These are phyloP conservation scores for Erodium maritimum DNA, from an alignment of 345 rosid genomes.

Conservation along the genomic window DNA sequence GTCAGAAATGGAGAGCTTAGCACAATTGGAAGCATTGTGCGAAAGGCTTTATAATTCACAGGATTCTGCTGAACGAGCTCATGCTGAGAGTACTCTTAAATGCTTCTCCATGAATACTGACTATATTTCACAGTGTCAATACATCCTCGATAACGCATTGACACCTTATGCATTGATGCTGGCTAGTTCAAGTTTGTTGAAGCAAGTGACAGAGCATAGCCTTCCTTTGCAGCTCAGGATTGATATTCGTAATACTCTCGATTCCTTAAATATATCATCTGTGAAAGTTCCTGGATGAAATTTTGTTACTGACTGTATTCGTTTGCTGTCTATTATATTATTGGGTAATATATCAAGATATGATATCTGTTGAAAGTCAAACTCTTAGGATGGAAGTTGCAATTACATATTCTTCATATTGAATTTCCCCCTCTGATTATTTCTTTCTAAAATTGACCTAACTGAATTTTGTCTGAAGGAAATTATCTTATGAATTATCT, in stretches of 20 bases:
- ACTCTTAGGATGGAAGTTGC: neutral
- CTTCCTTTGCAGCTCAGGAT: slow-evolving; percentile 81
- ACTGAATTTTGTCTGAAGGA: slow-evolving; percentile 25
- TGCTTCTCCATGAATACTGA: slow-evolving; percentile 65
- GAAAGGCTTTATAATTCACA: slow-evolving; percentile 72
- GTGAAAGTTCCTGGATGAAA: neutral
- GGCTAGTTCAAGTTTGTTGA: slow-evolving; percentile 89
- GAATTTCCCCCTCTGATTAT: neutral
- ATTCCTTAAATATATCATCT: neutral
- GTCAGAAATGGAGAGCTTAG: slow-evolving; percentile 63
- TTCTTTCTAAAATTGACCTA: neutral
- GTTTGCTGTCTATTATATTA: neutral
- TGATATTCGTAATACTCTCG: slow-evolving; percentile 55
- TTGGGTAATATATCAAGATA: neutral
- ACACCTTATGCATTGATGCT: slow-evolving; percentile 92
- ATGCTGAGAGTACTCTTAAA: slow-evolving; percentile 70
- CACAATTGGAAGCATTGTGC: slow-evolving; percentile 76
- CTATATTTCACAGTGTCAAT: slow-evolving; percentile 77
- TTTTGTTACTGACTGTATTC: neutral
- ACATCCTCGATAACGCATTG: slow-evolving; percentile 77
- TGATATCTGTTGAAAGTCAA: neutral
- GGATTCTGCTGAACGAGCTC: slow-evolving; percentile 67
- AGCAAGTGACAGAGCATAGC: slow-evolving; percentile 94
- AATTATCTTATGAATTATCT: slow-evolving; percentile 75
- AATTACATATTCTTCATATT: neutral